Evolutionary conservation across 257 asterid species (phyloP).

Genomic region (Petunia axillaris): DNA sequence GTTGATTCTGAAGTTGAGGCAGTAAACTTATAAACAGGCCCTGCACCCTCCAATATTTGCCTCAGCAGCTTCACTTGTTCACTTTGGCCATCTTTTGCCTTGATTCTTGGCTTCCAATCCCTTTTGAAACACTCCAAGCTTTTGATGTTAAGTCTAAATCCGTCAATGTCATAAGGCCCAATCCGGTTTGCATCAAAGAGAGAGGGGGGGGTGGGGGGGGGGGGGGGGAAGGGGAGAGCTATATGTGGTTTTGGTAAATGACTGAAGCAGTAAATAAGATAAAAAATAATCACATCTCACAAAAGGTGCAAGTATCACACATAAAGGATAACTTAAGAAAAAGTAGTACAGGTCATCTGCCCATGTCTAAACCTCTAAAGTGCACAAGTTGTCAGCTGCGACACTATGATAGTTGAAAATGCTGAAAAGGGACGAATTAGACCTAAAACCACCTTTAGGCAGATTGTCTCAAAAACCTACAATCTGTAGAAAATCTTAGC

Average conservation of each 20-base stretch:
- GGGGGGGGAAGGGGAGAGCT: background rate
- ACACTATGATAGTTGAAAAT: background rate
- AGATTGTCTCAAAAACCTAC: background rate
- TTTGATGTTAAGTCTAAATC: too few relatives aligned
- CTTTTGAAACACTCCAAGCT: too few relatives aligned
- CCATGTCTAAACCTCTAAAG: background rate
- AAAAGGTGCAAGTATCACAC: conserved; percentile 15
- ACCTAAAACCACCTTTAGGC: background rate
- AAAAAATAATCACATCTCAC: background rate
- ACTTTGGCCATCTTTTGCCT: too few relatives aligned
- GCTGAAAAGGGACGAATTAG: background rate
- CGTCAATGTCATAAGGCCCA: too few relatives aligned
- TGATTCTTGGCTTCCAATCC: too few relatives aligned
- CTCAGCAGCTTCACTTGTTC: too few relatives aligned
- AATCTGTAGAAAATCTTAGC: background rate
- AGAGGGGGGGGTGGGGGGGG: too few relatives aligned
- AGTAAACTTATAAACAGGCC: too few relatives aligned
- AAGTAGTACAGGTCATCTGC: background rate
- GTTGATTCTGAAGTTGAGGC: too few relatives aligned
- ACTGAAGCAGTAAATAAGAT: background rate
- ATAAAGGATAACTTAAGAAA: conserved; percentile 11
- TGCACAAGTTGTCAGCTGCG: background rate
- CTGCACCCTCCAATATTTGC: too few relatives aligned
- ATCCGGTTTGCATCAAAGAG: too few relatives aligned
- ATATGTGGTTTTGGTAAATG: background rate